Evolutionary conservation across 495 filamentous ascomycete species (phyloP).

Genomic region (Glarea lozoyensis): DNA sequence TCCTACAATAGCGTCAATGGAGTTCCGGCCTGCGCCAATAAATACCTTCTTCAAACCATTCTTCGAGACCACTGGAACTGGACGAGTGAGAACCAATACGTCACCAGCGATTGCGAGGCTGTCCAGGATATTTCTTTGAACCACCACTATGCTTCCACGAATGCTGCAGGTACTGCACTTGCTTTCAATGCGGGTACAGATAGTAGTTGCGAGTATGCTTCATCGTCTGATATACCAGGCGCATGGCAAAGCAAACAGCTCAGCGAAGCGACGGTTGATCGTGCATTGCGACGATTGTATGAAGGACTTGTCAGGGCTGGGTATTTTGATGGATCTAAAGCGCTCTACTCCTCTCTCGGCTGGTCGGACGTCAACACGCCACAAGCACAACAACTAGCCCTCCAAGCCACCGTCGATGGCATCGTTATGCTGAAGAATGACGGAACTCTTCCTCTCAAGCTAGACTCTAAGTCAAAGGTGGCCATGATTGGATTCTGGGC

Average conservation of each 20-base stretch:
- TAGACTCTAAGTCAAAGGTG: conserved; percentile 28
- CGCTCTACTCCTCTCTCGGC: conserved; percentile 20
- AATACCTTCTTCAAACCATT: conserved; percentile 31
- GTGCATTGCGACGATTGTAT: conserved; percentile 27
- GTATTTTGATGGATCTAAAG: conserved; percentile 26
- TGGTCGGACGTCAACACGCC: conserved; percentile 28
- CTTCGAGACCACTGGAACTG: conserved; percentile 39
- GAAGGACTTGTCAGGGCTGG: conserved; percentile 27
- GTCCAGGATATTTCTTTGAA: conserved; percentile 31
- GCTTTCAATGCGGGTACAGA: conserved; percentile 30
- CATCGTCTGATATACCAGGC: conserved; percentile 21
- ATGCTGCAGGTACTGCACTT: conserved; percentile 27
- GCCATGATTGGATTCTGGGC: conserved; percentile 52
- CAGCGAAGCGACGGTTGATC: conserved; percentile 26
- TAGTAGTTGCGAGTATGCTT: conserved; percentile 25
- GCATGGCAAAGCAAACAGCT: conserved; percentile 27
- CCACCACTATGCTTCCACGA: conserved; percentile 33
- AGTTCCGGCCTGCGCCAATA: conserved; percentile 33
- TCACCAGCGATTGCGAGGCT: conserved; percentile 36
- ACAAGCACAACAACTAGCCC: conserved; percentile 44
- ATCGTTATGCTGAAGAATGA: conserved; percentile 57
- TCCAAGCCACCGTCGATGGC: conserved; percentile 49
- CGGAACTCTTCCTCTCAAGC: conserved; percentile 39
- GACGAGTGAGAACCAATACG: conserved; percentile 32
- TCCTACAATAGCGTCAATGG: conserved; percentile 37